Conservation (phyloP, 225 moss, liverwort and hornwort genomes). For the Thuidium tamariscinum region DNA sequence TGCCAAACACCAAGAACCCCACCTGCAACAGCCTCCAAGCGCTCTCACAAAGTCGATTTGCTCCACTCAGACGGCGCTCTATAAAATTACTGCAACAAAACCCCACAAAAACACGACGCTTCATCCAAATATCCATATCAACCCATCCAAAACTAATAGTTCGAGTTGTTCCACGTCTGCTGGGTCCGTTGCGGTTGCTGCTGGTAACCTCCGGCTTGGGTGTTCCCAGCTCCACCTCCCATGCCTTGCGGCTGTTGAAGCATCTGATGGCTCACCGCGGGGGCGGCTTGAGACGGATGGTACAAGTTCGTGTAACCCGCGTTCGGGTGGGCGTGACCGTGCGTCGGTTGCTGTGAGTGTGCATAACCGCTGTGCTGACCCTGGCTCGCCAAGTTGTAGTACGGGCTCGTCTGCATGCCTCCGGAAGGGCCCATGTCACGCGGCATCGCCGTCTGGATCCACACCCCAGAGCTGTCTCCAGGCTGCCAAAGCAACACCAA, state of each 20-base stretch:
- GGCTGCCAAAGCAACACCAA: constrained; percentile 4
- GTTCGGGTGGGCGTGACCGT: constrained; percentile 63
- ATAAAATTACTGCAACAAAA: background rate
- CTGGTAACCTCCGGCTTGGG: constrained; percentile 57
- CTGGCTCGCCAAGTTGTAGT: constrained; percentile 75
- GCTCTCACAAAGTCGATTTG: constrained; percentile 2
- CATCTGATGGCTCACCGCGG: constrained; percentile 69
- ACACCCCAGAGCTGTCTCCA: constrained; percentile 71
- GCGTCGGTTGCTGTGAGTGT: constrained; percentile 71
- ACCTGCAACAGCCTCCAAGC: constrained; percentile 3
- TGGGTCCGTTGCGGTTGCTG: constrained; percentile 84
- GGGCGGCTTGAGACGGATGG: constrained; percentile 76
- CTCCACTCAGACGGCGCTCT: constrained; percentile 3
- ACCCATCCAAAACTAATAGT: constrained; percentile 20
- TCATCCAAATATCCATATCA: background rate
- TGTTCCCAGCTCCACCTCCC: constrained; percentile 53
- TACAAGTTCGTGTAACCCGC: constrained; percentile 63
- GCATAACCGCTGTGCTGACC: constrained; percentile 85
- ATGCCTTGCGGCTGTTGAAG: constrained; percentile 85
- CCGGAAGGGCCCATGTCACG: constrained; percentile 79
- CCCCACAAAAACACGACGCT: background rate
- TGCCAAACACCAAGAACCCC: constrained; percentile 44
- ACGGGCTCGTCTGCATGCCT: constrained; percentile 82
- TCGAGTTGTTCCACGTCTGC: constrained; percentile 69
- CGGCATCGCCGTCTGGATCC: constrained; percentile 68